phyloP scores from a whole-genome alignment of 202 grass and related monocot genomes.

The Panicum virgatum region DNA sequence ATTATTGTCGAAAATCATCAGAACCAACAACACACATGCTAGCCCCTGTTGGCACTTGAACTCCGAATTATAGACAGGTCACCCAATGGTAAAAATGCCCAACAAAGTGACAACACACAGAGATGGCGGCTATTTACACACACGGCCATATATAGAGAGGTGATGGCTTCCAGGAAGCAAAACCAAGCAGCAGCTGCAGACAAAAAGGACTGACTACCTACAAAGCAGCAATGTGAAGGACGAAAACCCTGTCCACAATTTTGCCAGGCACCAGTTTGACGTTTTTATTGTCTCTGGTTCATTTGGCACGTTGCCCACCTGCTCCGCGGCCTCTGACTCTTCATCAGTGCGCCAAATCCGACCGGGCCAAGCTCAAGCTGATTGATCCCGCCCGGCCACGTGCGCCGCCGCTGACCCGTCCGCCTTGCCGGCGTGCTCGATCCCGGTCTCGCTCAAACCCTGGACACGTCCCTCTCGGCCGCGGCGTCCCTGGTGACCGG shows the following conservation, averaged over 20 bases:
- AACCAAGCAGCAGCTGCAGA: background rate
- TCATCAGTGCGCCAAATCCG: background rate
- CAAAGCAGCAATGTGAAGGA: background rate
- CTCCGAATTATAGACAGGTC: background rate
- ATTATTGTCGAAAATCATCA: background rate
- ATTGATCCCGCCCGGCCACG: background rate
- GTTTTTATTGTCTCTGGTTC: background rate
- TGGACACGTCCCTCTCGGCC: slow-evolving; percentile 35
- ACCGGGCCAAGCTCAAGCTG: background rate
- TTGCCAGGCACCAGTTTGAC: background rate
- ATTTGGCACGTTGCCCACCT: background rate
- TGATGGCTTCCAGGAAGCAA: background rate
- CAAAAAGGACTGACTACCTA: background rate
- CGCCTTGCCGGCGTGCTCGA: background rate
- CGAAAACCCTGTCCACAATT: background rate
- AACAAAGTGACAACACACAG: background rate
- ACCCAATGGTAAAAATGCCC: background rate
- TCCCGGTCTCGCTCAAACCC: slow-evolving; percentile 16
- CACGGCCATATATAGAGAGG: background rate
- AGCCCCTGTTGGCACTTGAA: background rate
- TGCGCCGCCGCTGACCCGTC: slow-evolving; percentile 24
- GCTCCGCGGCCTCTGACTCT: slow-evolving; percentile 12
- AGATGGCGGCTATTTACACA: background rate
- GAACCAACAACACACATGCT: background rate
- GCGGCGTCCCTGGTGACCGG: slow-evolving; percentile 42